Evolutionary conservation across 2,329 filamentous ascomycete species (phyloP).

Genomic region (Microsporum canis): DNA sequence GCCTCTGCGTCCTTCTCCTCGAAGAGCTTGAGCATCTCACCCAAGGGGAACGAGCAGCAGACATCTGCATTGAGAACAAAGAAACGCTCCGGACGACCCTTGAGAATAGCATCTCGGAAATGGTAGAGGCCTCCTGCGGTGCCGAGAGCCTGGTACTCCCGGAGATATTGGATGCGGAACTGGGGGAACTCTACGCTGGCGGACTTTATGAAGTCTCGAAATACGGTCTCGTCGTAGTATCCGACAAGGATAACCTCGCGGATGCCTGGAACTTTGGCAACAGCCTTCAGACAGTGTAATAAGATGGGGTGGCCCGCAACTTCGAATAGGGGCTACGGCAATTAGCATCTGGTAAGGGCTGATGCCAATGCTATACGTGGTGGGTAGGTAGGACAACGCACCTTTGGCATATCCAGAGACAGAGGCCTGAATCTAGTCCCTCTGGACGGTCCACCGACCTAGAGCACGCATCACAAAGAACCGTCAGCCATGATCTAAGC

Average conservation of each 20-base stretch:
- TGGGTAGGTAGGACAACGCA: constrained; percentile 31
- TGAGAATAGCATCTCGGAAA: constrained; percentile 97
- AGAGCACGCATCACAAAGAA: constrained; percentile 5
- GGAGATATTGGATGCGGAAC: constrained; percentile 85
- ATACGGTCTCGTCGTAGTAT: constrained; percentile 95
- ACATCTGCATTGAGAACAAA: constrained; percentile 98
- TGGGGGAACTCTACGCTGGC: constrained; percentile 72
- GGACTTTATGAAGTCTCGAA: constrained; percentile 97
- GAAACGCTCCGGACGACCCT: constrained; percentile 85
- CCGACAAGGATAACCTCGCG: constrained; percentile 96
- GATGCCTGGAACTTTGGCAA: constrained; percentile 82
- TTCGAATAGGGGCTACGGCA: constrained; percentile 76
- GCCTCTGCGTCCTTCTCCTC: constrained; percentile 93
- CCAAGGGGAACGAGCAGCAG: constrained; percentile 94
- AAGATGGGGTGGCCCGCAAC: constrained; percentile 97
- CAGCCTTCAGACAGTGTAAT: constrained; percentile 88
- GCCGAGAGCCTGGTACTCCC: constrained; percentile 92
- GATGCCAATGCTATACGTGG: constrained; percentile 5
- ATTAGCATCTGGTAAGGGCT: constrained; percentile 5
- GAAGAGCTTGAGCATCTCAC: constrained; percentile 90
- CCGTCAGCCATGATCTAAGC: neutral
- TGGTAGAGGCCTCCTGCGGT: constrained; percentile 96
- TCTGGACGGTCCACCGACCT: constrained; percentile 92
- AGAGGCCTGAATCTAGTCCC: constrained; percentile 92
- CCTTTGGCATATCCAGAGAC: constrained; percentile 91